These are phyloP conservation scores for Xylaria sp. DNA, from an alignment of 2,329 filamentous ascomycete genomes.

Conservation along the genomic window DNA sequence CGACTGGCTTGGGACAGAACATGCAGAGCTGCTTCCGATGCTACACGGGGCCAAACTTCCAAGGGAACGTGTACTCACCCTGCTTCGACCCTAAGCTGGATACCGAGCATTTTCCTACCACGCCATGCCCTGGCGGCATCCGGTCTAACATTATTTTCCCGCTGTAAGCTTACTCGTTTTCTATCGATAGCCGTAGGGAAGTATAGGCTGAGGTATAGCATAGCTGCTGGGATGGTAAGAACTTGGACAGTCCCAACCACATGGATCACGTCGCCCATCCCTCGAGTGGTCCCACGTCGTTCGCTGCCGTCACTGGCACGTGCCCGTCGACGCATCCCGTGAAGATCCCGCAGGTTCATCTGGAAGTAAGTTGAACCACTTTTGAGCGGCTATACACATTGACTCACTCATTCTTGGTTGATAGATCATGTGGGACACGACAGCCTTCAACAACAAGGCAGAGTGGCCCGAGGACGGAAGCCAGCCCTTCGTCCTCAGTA, in stretches of 20 bases:
- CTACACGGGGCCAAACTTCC: constrained; percentile 54
- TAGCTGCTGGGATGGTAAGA: constrained; percentile 64
- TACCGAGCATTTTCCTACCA: constrained; percentile 52
- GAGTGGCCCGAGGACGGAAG: constrained; percentile 38
- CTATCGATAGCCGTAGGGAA: not conserved
- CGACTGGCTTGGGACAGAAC: constrained; percentile 42
- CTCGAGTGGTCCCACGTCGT: constrained; percentile 30
- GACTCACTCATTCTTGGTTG: not conserved
- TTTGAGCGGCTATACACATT: not conserved
- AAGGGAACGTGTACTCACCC: constrained; percentile 54
- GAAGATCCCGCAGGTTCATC: constrained; percentile 38
- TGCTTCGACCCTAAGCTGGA: constrained; percentile 57
- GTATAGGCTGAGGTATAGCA: not conserved
- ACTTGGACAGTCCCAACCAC: constrained; percentile 60
- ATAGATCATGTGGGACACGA: constrained; percentile 39
- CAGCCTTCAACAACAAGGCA: constrained; percentile 37
- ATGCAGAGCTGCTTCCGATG: constrained; percentile 54
- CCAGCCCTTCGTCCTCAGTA: constrained; percentile 43
- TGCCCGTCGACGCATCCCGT: constrained; percentile 38
- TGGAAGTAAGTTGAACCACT: constrained; percentile 23
- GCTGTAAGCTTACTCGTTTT: constrained; percentile 19
- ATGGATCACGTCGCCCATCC: constrained; percentile 42
- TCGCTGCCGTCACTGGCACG: constrained; percentile 31
- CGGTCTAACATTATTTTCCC: constrained; percentile 37
- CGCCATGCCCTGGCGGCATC: constrained; percentile 35